Evolutionary conservation across 2,329 filamentous ascomycete species (phyloP).

Genomic region (Orbilia oligospora): DNA sequence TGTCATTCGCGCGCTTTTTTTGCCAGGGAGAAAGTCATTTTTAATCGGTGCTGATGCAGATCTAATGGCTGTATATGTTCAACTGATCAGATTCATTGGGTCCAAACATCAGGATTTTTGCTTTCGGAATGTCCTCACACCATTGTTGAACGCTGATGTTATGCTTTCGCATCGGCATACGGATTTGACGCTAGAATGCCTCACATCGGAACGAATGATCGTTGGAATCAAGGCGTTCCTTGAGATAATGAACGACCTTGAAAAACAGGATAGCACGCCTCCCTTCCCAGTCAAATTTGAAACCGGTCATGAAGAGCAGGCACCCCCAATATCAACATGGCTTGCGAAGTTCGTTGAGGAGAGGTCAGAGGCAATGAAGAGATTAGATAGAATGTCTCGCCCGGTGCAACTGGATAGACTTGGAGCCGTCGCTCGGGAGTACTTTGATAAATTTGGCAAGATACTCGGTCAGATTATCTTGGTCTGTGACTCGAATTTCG

Average conservation of each 20-base stretch:
- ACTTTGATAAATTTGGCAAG: conserved; percentile 92
- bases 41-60: conserved; percentile 85
- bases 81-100: conserved; percentile 93
- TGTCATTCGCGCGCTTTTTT: conserved; percentile 85
- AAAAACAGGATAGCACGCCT: conserved; percentile 83
- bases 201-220: conserved; percentile 97
- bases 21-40: conserved; percentile 78
- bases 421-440: conserved; percentile 83
- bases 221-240: conserved; percentile 95
- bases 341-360: conserved; percentile 63
- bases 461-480: conserved; percentile 96
- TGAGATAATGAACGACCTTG: conserved; percentile 91
- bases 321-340: conserved; percentile 65
- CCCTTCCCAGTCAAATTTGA: conserved; percentile 80
- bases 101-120: conserved; percentile 95
- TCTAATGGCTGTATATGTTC: conserved; percentile 91
- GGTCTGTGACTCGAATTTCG: conserved; percentile 96
- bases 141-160: conserved; percentile 84
- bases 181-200: conserved; percentile 82
- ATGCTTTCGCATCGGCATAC: conserved; percentile 71
- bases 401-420: conserved; percentile 76
- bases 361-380: conserved; percentile 64
- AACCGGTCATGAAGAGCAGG: conserved; percentile 63
- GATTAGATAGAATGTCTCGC: conserved; percentile 72
- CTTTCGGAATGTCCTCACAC: conserved; percentile 93